Percentiles rank a stretch among this genome's conserved stretches.
Conservation (phyloP, 768 basidiomycete species). For the Kwoniella mangroviensis region DNA sequence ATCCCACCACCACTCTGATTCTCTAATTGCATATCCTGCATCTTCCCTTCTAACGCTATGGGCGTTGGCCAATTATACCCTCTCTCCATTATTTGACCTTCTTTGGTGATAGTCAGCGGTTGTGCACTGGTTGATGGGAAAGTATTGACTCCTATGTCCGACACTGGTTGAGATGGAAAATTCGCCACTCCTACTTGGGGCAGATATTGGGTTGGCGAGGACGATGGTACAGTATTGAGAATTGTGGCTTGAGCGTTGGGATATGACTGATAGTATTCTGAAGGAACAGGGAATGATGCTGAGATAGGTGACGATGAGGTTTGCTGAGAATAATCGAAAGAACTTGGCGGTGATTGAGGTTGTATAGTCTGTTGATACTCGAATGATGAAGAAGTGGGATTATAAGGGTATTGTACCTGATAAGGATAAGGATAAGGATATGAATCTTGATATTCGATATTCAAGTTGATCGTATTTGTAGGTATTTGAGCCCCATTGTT, state of each 20-base stretch:
- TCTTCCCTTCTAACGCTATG: background rate
- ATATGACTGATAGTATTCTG: too few species aligned
- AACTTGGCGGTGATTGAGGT: background rate
- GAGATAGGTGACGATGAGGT: too few species aligned
- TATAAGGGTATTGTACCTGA: background rate
- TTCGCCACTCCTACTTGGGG: background rate
- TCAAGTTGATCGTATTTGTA: background rate
- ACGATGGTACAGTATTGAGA: too few species aligned
- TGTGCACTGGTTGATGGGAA: background rate
- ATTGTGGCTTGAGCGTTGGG: too few species aligned
- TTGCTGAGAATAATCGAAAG: too few species aligned
- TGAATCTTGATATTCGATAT: background rate
- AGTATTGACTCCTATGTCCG: background rate
- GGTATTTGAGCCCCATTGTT: too few species aligned
- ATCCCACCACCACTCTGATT: background rate
- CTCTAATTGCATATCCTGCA: background rate
- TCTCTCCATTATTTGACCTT: background rate
- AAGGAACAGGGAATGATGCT: too few species aligned
- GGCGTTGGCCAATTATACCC: background rate
- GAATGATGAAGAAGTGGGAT: background rate
- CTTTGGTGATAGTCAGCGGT: background rate
- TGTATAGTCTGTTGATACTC: background rate
- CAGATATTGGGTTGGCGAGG: background rate
- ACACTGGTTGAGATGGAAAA: background rate
- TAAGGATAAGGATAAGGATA: background rate